Evolutionary conservation across 768 basidiomycete genomes (phyloP).

Genomic region (Boletus pseudopeckii): DNA sequence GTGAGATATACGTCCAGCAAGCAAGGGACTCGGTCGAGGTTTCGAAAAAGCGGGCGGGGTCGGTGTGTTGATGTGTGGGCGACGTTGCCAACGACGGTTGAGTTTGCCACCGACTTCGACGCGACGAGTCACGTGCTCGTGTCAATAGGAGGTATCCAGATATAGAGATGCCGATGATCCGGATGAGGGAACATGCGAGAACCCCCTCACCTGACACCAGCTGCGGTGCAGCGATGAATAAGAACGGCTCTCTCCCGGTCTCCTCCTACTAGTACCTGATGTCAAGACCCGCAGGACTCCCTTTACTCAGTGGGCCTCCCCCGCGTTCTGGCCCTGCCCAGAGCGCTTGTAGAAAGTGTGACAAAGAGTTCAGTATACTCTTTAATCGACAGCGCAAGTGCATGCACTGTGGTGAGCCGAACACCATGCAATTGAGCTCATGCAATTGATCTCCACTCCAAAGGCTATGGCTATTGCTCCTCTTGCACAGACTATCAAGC

Average conservation of each 20-base stretch:
- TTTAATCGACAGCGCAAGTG: constrained; percentile 64
- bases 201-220: not conserved
- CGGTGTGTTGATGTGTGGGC: no score
- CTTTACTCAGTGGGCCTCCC: constrained; percentile 68
- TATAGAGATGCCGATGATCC: constrained; percentile 17
- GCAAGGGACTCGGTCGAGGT: not conserved
- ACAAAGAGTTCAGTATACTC: constrained; percentile 66
- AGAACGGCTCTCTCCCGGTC: not conserved
- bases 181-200: constrained; percentile 12
- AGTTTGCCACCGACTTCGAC: constrained; percentile 25
- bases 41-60: no score
- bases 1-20: not conserved
- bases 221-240: not conserved
- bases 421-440: not conserved
- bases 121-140: constrained; percentile 28
- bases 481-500: constrained; percentile 76
- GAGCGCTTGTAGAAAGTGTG: constrained; percentile 62
- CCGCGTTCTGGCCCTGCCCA: constrained; percentile 32
- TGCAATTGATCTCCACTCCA: not conserved
- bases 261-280: constrained; percentile 3
- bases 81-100: not conserved
- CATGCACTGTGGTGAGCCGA: constrained; percentile 67
- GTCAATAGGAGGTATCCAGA: not conserved
- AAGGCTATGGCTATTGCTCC: constrained; percentile 71
- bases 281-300: constrained; percentile 46